Conservation (phyloP, 2,329 filamentous ascomycete genomes). For the Aspergillus luchuensis region DNA sequence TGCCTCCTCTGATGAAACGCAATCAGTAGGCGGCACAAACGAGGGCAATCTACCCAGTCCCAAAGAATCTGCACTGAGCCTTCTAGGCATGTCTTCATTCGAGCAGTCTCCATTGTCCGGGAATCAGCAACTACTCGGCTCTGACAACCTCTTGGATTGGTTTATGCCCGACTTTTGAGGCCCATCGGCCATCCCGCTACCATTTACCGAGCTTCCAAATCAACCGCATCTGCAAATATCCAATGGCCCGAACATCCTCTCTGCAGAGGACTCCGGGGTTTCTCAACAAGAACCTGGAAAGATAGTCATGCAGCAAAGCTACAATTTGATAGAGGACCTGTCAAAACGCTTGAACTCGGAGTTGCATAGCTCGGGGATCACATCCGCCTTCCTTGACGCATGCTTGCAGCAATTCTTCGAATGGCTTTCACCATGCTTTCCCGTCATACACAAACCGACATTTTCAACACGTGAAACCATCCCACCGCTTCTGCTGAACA, state of each 20-base stretch:
- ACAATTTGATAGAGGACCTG: conserved; percentile 21
- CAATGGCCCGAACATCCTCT: neutral
- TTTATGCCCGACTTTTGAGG: conserved; percentile 19
- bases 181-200: conserved; percentile 12
- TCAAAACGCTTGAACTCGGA: conserved; percentile 22
- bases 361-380: conserved; percentile 20
- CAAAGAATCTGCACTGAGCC: neutral
- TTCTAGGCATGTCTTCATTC: neutral
- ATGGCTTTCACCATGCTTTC: conserved; percentile 17
- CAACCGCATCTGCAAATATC: neutral
- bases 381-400: conserved; percentile 21
- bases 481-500: conserved; percentile 22
- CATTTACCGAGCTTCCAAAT: conserved; percentile 8
- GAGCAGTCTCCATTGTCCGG: neutral
- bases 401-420: conserved; percentile 23
- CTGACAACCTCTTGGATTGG: conserved; percentile 19
- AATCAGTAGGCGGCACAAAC: neutral
- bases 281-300: conserved; percentile 14
- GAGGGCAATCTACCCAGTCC: neutral
- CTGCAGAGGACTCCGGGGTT: neutral
- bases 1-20: neutral
- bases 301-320: conserved; percentile 18
- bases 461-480: conserved; percentile 17
- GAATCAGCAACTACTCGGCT: neutral
- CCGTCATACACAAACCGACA: conserved; percentile 21